Base-by-base conservation (phyloP, 768 basidiomycete genomes). In the Suillus luteus region DNA sequence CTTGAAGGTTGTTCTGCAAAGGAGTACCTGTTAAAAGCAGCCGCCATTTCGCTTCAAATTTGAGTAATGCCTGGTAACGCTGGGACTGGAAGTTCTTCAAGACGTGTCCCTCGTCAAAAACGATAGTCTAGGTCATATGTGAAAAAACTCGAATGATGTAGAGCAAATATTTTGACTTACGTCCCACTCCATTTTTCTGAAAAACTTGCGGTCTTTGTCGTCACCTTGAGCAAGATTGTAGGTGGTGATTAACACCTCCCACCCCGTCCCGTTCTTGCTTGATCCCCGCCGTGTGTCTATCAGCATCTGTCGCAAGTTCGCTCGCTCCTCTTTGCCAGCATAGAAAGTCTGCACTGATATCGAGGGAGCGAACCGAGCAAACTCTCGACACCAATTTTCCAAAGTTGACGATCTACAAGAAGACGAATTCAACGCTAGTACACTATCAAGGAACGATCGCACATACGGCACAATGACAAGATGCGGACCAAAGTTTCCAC, bases 321-420 rank as follows among this genome's bases (percentile, higher is more conserved):
- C 79, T 24, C 97, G 87, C 59, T 98, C 95, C 14, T 90, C 88
- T 78, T 97, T 97, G 35, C 89, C 85, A 6, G 94, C 97, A 69
- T 99, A 99, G 75, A 99, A 99, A 14, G 93, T 92, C 72, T 92
- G 89, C 7, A 98, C 86, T 19, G 86, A 82, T 72, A 99, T 89
- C 7, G 83, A 82, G 6, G 95, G 95, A 3, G 92, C 92, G 71
- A 99, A 99, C 40, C 88, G 87, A 31, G 87, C 85, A 72, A 99
- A 99, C 77, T 99, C 97, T 68, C 97, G 86, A 75, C 94, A 92
- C 97, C 97, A 99, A 71, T 99, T 99, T 76, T 99, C 97, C 31
- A 99, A 80, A 0, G 96, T 98, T 4, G 96, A 99, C 4, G 96
- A 94, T 37, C 94, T 96, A 62, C 66, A 11, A 62, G 12, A 48